A percentile compares a stretch with the other conserved stretches of the same genome.
These are phyloP conservation scores for Peronospora destructor DNA, from an alignment of 352 stramenopile genomes.

Conservation along the genomic window DNA sequence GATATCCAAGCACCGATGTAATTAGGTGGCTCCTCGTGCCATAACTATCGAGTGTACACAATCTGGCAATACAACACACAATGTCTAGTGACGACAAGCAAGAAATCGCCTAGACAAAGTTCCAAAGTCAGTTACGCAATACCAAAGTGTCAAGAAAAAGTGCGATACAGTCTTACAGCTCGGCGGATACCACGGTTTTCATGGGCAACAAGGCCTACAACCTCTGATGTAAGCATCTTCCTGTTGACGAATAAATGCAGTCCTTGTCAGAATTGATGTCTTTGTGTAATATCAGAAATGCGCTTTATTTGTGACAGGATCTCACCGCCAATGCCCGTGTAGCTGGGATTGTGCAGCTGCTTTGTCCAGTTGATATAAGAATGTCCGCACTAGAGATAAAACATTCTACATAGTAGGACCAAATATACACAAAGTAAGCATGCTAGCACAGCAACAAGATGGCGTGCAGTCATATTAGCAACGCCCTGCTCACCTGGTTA, in stretches of 20 bases:
- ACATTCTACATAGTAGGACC: conserved; percentile 9
- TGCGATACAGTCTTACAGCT: background rate
- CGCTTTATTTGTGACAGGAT: background rate
- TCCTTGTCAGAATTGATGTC: conserved; percentile 2
- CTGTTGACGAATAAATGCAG: conserved; percentile 13
- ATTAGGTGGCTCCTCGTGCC: conserved; percentile 1
- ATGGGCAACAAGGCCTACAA: conserved; percentile 18
- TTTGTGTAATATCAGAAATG: background rate
- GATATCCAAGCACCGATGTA: conserved; percentile 17
- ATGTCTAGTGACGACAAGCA: conserved; percentile 26
- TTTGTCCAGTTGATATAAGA: conserved; percentile 27
- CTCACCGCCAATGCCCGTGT: conserved; percentile 27
- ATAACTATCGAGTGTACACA: conserved; percentile 7
- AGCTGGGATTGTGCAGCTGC: conserved; percentile 11
- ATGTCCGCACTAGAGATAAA: conserved; percentile 25
- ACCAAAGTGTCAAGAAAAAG: background rate
- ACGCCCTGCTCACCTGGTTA: conserved; percentile 11
- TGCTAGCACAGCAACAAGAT: conserved; percentile 7
- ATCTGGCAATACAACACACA: conserved; percentile 11
- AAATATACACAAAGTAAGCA: background rate
- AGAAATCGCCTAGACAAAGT: conserved; percentile 22
- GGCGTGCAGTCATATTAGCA: background rate
- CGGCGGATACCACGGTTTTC: conserved; percentile 8
- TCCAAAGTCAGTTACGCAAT: background rate
- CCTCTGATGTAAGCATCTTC: conserved; percentile 18